Conservation (phyloP, 192 early-diverging fungal genomes). For the Coemansia sp. region DNA sequence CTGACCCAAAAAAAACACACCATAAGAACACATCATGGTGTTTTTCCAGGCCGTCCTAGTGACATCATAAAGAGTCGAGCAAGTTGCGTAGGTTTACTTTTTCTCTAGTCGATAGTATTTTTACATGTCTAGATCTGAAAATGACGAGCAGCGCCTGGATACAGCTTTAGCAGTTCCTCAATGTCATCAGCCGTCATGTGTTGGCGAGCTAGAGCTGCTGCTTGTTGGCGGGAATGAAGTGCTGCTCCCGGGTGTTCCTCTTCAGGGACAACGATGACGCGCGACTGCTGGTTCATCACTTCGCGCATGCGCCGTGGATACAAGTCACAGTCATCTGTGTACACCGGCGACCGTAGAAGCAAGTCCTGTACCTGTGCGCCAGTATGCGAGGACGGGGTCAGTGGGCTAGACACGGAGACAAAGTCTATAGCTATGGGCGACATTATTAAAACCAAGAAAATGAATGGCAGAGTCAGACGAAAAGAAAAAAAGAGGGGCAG, state of each 20-base stretch:
- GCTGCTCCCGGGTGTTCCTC: neutral
- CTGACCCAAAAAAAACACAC: too few relatives aligned
- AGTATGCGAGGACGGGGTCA: neutral
- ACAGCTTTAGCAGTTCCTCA: slow-evolving; percentile 18
- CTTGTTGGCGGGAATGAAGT: neutral
- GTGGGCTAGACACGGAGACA: neutral
- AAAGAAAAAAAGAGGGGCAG: neutral
- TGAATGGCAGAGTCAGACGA: neutral
- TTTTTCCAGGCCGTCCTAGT: too few relatives aligned
- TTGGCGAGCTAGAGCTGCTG: slow-evolving; percentile 1
- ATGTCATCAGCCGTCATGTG: slow-evolving; percentile 8
- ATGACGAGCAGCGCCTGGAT: slow-evolving; percentile 29
- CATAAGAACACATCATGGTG: too few relatives aligned
- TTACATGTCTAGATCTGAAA: slow-evolving; percentile 9
- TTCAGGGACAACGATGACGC: slow-evolving; percentile 1
- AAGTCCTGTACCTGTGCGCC: slow-evolving; percentile 10
- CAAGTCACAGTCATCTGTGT: slow-evolving; percentile 47
- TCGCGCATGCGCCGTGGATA: slow-evolving; percentile 43
- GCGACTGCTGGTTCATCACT: slow-evolving; percentile 33
- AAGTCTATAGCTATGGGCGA: slow-evolving; percentile 25
- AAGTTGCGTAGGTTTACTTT: neutral
- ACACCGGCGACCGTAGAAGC: slow-evolving; percentile 32
- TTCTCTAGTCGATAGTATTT: neutral
- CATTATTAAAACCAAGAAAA: slow-evolving; percentile 6
- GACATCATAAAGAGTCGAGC: neutral